phyloP scores from a whole-genome alignment of 208 protist species.

The Phytomonas sp. region DNA sequence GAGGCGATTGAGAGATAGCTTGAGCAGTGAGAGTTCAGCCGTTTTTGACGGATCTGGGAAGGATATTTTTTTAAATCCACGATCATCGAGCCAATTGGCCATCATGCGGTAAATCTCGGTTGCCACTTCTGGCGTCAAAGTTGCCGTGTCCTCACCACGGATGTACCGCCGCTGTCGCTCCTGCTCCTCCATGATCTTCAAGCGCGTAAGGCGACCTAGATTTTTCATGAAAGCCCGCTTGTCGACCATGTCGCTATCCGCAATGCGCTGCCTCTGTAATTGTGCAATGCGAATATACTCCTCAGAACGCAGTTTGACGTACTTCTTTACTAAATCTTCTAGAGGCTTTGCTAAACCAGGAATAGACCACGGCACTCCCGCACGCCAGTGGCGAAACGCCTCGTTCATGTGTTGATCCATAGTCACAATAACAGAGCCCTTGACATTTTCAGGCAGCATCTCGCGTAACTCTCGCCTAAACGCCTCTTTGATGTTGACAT shows the following conservation, averaged over 20 bases:
- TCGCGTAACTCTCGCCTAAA: conserved; percentile 99
- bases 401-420: conserved; percentile 99
- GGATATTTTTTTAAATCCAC: conserved; percentile 99
- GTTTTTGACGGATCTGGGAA: conserved; percentile 99
- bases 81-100: conserved; percentile 98
- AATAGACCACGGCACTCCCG: conserved; percentile 99
- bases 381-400: conserved; percentile 98
- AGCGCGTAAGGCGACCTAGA: conserved; percentile 97
- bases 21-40: conserved; percentile 99
- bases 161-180: conserved; percentile 98
- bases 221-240: conserved; percentile 99
- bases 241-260: conserved; percentile 98
- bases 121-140: conserved; percentile 94
- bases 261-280: conserved; percentile 99
- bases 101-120: conserved; percentile 99
- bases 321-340: conserved; percentile 99
- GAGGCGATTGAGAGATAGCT: conserved; percentile 98
- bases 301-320: conserved; percentile 99
- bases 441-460: conserved; percentile 99
- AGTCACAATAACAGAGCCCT: conserved; percentile 92
- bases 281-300: conserved; percentile 99
- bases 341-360: conserved; percentile 97
- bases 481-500: conserved; percentile 98
- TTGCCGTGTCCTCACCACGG: conserved; percentile 93
- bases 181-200: conserved; percentile 99